Base-by-base conservation (phyloP, 495 filamentous ascomycete species). In the Cenococcum geophilum region DNA sequence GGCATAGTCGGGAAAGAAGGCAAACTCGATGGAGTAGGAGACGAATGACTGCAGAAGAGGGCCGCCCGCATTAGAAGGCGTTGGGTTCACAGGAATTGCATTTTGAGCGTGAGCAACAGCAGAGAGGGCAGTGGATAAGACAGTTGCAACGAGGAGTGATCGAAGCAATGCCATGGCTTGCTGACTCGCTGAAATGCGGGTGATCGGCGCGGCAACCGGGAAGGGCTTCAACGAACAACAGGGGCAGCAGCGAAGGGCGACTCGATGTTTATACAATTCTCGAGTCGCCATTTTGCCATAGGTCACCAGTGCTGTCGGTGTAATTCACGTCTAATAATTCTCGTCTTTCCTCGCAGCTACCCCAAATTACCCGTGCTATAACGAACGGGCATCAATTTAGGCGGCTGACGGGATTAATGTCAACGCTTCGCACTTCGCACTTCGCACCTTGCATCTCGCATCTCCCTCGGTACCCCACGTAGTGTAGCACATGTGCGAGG, bases 1-100 rank as follows among this genome's bases (percentile, higher is more conserved):
- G 22, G 83, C 82, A 65, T 80, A 85, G 60, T 85, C 83, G 0
- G 83, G 83, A 62, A 85, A 85, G 55, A 76, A 83, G 0, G 80
- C 72, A 52, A 84, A 81, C 69, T 86, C 82, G 63, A 86, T 83
- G 5, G 80, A 83, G 67, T 75, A 85, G 58, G 79, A 80, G 48
- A 85, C 77, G 63, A 83, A 85, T 21, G 75, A 72, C 45, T 82
- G 77, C 14, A 78, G 72, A 0, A 75, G 35, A 36, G 73, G 73
- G 56, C 60, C 63, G 16, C 45, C 56, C 14, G 56, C 23, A 1
- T 40, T 40, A 5, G n/a, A 22, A n/a, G 54, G 27, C 25, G 0
- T 52, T 16, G 49, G n/a, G 25, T n/a, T 32, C 21, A 52, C 49
- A 1, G 21, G 14, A 16, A 52, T 32, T 8, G 49, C 49, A 52